Evolutionary conservation across 805 yeast genomes (phyloP), one percentile per base, ranked within the genome.

Genomic region (Maudiozyma barnettii): DNA sequence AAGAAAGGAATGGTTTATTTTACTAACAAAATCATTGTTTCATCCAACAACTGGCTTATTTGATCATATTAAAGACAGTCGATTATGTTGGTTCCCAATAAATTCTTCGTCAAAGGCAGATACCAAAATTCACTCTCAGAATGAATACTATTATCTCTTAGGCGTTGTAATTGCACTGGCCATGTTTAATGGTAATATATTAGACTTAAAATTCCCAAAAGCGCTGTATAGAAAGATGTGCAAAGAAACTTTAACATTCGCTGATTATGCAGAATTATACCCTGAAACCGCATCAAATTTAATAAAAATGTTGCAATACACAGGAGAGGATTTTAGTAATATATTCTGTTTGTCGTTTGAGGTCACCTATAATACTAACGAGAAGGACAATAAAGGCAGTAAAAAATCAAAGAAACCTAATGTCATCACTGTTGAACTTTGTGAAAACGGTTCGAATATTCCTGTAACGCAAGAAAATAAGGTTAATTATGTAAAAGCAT

Each of bases 141-240:
- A 62, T 20, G 87, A 82, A 50, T 66, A 80, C 50, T 90, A 82
- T 65, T 82, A 78, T 57, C 68, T 88, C 35, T 82, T 89, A 46
- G 99, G 99, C 0, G 85, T 84, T 2, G 82, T 89, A 1, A 66
- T 93, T 38, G 98, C 96, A 0, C 71, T 93, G 54, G 97, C 98
- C 0, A 81, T 93, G 31, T 88, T 86, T 64, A 93, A 91, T 64
- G 84, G 96, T 0, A 83, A 89, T 0, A 88, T 90, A 43, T 68
- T 91, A 41, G 96, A 89, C 60, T 68, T 91, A 47, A 76, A 76
- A 41, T 78, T 91, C 47, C 96, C 98, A 0, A 67, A 69, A 31
- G 84, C 84, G 0, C 64, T 89, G 36, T 93, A 84, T 66, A 90
- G 88, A 65, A 76, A 85, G 50, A 66, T 91, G 37, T 68, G 87